Percentiles rank a stretch among this genome's conserved stretches.
Conservation (phyloP, 148 eudicot species). For the Diospyros lotus region DNA sequence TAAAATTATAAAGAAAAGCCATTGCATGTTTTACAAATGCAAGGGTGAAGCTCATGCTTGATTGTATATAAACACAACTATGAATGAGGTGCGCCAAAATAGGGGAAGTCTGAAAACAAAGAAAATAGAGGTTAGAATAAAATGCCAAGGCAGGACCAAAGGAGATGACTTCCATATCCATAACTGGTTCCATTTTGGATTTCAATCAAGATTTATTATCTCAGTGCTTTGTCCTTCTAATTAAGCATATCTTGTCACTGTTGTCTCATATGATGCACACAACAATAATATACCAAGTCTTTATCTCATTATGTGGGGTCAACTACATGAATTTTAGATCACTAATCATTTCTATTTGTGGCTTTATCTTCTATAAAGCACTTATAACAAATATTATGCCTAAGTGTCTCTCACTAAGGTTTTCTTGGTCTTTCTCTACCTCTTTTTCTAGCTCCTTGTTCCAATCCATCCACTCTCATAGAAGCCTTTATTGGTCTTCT, state of each 20-base stretch:
- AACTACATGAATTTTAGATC: too few relatives aligned
- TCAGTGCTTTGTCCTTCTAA: background rate
- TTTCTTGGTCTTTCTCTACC: too few relatives aligned
- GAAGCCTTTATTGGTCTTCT: too few relatives aligned
- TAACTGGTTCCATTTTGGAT: background rate
- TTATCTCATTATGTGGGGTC: too few relatives aligned
- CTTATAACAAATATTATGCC: too few relatives aligned
- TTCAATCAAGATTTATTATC: background rate
- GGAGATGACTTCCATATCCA: background rate
- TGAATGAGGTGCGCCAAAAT: background rate
- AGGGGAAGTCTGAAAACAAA: background rate
- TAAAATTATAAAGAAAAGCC: background rate
- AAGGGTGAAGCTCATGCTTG: background rate
- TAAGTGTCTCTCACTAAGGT: too few relatives aligned
- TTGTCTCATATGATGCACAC: constrained; percentile 1
- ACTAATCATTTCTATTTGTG: too few relatives aligned
- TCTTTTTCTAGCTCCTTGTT: too few relatives aligned
- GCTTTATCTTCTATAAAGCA: too few relatives aligned
- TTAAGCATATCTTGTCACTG: background rate
- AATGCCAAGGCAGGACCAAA: background rate
- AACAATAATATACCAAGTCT: background rate
- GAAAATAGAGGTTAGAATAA: background rate
- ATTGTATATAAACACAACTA: background rate
- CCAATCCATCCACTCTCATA: too few relatives aligned
- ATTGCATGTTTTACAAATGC: background rate